phyloP scores from a whole-genome alignment of 192 early-diverging fungal species.

The Dissophora ornata region DNA sequence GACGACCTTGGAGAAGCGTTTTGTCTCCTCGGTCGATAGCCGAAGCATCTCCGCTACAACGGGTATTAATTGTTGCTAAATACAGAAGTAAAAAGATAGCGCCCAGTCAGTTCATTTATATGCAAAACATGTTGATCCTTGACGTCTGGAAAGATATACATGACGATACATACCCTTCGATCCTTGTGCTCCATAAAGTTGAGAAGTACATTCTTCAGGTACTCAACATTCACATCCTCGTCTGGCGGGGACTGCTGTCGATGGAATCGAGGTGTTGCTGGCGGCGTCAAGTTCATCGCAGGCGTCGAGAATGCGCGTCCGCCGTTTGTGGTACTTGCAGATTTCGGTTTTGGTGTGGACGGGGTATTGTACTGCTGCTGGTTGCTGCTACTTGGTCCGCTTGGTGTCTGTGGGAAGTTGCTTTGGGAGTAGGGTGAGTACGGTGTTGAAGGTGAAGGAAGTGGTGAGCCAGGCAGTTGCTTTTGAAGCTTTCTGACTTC shows the following conservation, averaged over 20 bases:
- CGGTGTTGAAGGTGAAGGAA: constrained; percentile 36
- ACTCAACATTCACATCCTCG: constrained; percentile 76
- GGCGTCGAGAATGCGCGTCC: constrained; percentile 13
- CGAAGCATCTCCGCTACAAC: constrained; percentile 76
- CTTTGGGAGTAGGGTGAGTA: constrained; percentile 19
- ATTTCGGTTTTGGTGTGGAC: constrained; percentile 10
- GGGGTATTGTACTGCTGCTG: neutral
- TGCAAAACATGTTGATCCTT: too few relatives aligned
- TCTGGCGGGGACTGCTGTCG: constrained; percentile 26
- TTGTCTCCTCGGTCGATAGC: constrained; percentile 74
- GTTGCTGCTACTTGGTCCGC: neutral
- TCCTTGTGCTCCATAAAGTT: constrained; percentile 81
- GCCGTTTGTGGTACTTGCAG: neutral
- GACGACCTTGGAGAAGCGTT: constrained; percentile 50
- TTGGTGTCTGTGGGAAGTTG: constrained; percentile 15
- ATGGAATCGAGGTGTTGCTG: constrained; percentile 24
- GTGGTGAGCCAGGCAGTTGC: constrained; percentile 22
- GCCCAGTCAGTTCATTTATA: too few relatives aligned
- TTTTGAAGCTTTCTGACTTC: constrained; percentile 76
- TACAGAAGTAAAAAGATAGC: constrained; percentile 3
- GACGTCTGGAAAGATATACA: neutral
- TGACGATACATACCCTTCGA: constrained; percentile 66
- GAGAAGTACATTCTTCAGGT: constrained; percentile 76
- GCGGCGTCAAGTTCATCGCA: constrained; percentile 4
- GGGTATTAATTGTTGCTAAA: constrained; percentile 70